These are phyloP conservation scores for Fomes fomentarius DNA, from an alignment of 1,284 basidiomycete genomes.

Conservation along the genomic window DNA sequence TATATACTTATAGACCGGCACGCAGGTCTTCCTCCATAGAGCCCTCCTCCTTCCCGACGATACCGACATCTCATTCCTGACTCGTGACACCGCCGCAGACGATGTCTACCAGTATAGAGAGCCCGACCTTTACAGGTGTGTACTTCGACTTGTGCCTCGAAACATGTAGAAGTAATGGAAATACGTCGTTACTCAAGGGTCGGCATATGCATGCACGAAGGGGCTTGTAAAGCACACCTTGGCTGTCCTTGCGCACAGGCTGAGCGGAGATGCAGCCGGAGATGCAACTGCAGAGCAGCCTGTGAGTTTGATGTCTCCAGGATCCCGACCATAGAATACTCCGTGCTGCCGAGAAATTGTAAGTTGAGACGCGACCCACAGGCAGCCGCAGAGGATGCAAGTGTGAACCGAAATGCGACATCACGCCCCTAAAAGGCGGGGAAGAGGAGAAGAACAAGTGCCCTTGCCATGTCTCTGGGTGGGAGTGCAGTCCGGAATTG, in stretches of 20 bases:
- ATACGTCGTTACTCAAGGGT: not conserved
- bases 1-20: too few species aligned
- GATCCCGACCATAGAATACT: not conserved
- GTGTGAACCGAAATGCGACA: conserved; percentile 36
- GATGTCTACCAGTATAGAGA: too few species aligned
- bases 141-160: too few species aligned
- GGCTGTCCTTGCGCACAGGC: conserved; percentile 39
- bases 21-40: conserved; percentile 24
- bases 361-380: not conserved
- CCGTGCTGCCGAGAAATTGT: too few species aligned
- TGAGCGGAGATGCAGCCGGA: conserved; percentile 23
- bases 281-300: conserved; percentile 40
- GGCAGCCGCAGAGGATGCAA: conserved; percentile 31
- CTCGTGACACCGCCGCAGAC: too few species aligned
- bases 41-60: not conserved
- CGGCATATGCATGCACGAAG: conserved; percentile 43
- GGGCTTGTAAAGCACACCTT: conserved; percentile 37
- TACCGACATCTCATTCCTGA: not conserved
- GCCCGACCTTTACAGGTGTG: too few species aligned
- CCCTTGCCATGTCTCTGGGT: conserved; percentile 35
- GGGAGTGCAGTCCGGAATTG: conserved; percentile 48
- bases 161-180: too few species aligned
- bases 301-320: not conserved
- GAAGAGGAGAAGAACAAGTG: conserved; percentile 28
- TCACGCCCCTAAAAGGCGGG: not conserved